Conservation (phyloP, 352 stramenopile species). For the Hyaloperonospora brassicae region DNA sequence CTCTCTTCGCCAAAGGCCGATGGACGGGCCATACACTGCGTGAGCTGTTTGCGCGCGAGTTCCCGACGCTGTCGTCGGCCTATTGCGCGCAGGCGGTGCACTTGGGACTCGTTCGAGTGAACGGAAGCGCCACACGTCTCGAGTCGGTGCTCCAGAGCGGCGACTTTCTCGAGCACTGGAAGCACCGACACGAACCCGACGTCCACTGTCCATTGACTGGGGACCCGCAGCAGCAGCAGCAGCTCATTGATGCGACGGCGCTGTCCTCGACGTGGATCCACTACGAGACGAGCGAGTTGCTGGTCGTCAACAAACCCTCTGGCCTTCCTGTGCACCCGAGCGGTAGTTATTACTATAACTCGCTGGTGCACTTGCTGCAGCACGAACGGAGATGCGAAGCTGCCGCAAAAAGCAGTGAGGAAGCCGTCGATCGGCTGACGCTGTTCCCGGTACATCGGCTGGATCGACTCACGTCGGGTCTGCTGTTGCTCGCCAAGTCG, state of each 20-base stretch:
- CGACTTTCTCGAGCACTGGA: slow-evolving; percentile 86
- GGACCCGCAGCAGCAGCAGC: too few relatives aligned
- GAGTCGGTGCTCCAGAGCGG: slow-evolving; percentile 66
- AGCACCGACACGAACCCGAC: slow-evolving; percentile 91
- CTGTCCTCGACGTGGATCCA: slow-evolving; percentile 31
- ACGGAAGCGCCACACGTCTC: slow-evolving; percentile 38
- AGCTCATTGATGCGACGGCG: too few relatives aligned
- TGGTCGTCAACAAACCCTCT: slow-evolving; percentile 78
- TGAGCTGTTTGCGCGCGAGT: slow-evolving; percentile 76
- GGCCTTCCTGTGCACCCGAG: slow-evolving; percentile 89
- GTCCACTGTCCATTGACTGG: slow-evolving; percentile 36
- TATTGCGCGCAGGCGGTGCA: slow-evolving; percentile 68
- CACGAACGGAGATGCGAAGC: slow-evolving; percentile 8
- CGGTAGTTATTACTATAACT: slow-evolving; percentile 88
- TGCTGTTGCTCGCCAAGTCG: slow-evolving; percentile 51
- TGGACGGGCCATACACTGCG: slow-evolving; percentile 60
- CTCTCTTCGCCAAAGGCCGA: slow-evolving; percentile 84
- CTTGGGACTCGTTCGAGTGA: slow-evolving; percentile 84
- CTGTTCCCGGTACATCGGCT: slow-evolving; percentile 88
- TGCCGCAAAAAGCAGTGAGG: slow-evolving; percentile 14
- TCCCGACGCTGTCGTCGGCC: slow-evolving; percentile 25
- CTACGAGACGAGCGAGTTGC: slow-evolving; percentile 37
- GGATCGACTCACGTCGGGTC: slow-evolving; percentile 88
- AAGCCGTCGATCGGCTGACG: slow-evolving; percentile 7
- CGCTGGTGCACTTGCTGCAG: slow-evolving; percentile 55